Evolutionary conservation across 1,284 basidiomycete species (phyloP), one percentile per base, ranked within the genome.

Genomic region (Heimioporus retisporus): DNA sequence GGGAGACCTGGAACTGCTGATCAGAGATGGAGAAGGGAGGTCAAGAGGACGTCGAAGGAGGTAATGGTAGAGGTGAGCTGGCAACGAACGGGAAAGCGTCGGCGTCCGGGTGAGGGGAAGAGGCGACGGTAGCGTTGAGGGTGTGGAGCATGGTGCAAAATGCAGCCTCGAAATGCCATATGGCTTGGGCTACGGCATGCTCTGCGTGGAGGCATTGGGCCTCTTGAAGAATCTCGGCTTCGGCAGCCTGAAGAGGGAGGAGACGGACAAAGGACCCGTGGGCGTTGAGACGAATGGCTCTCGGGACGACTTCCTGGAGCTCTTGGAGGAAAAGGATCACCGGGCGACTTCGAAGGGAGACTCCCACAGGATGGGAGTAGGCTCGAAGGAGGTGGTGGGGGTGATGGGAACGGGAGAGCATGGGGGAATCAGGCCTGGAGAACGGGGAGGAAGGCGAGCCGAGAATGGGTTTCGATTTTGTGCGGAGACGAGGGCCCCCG

Each of bases 221-320:
- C n/a, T 93, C 92, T 50, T 81, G 79, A 1, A 86, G 86, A 13
- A 93, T 80, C 67, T 85, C 84, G 40, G 78, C 81, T 66, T 93
- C 90, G 61, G 92, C 81, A 11, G 85, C 85, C 15, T 91, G 85
- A 18, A 86, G 72, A 10, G 90, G 86, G 28, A 94, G 82, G 6
- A 94, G 80, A 5, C 91, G 90, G 59, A 94, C 88, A 71, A 90
- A 92, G 2, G 90, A 90, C 66, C 92, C 90, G 68, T 86, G 83
- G 2, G 91, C 89, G 19, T 90, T 91, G 44, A 87, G 82, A 23
- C 90, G 87, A 71, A 95, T 93, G 15, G 92, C 91, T 11, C 86
- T 83, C 23, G 91, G 90, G 28, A 94, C 93, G 67, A 93, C 86
- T 23, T 86, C 82, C 73, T 94, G 93, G 50, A 94, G 85, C 71